Percentiles rank a stretch among this genome's conserved stretches.
These are phyloP conservation scores for Agrocybe pediades DNA, from an alignment of 768 basidiomycete genomes.

Conservation along the genomic window DNA sequence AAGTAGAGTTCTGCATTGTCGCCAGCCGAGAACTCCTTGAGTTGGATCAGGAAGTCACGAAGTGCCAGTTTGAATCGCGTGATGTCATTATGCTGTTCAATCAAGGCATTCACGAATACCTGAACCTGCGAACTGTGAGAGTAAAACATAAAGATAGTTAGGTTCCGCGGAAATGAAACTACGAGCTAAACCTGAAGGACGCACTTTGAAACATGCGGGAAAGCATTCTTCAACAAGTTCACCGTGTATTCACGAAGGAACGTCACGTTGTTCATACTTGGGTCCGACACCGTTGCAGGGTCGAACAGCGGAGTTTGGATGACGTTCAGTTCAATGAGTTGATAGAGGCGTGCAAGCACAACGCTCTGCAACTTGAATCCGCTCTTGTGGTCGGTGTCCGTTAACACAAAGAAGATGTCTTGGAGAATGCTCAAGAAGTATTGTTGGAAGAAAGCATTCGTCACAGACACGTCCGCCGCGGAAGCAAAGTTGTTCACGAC, in stretches of 20 bases:
- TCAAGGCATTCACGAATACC: constrained; percentile 66
- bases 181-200: constrained; percentile 28
- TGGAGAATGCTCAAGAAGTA: constrained; percentile 93
- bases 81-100: constrained; percentile 76
- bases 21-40: constrained; percentile 92
- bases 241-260: constrained; percentile 88
- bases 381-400: constrained; percentile 98
- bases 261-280: constrained; percentile 71
- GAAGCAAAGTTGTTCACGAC: constrained; percentile 92
- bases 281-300: constrained; percentile 67
- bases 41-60: constrained; percentile 96
- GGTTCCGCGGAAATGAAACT: constrained; percentile 15
- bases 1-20: constrained; percentile 91
- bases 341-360: constrained; percentile 92
- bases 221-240: constrained; percentile 83
- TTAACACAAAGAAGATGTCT: constrained; percentile 96
- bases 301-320: constrained; percentile 88
- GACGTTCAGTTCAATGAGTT: constrained; percentile 80
- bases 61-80: constrained; percentile 92
- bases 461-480: constrained; percentile 71
- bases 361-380: constrained; percentile 95
- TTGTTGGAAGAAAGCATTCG: constrained; percentile 94
- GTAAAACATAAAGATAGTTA: constrained; percentile 4
- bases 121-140: constrained; percentile 64
- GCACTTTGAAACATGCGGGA: constrained; percentile 89